phyloP scores from a whole-genome alignment of 1,284 basidiomycete species.

The Rhodofomes roseus region DNA sequence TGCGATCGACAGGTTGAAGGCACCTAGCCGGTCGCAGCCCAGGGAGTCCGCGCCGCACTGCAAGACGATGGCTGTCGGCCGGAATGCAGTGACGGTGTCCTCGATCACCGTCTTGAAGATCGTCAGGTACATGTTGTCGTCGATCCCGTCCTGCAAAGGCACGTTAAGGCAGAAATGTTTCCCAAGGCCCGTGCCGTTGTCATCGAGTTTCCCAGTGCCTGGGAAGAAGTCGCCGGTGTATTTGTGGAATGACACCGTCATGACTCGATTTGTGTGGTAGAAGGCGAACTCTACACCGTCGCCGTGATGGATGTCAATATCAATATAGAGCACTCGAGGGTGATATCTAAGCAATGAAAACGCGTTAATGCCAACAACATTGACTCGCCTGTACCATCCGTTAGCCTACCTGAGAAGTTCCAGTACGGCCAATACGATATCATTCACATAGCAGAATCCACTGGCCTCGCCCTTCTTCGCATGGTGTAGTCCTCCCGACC shows the following conservation, averaged over 20 bases:
- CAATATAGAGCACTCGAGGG: slow-evolving; percentile 91
- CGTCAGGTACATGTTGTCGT: slow-evolving; percentile 94
- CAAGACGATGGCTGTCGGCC: slow-evolving; percentile 88
- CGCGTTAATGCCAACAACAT: background rate
- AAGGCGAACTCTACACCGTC: slow-evolving; percentile 98
- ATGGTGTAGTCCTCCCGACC: slow-evolving; percentile 95
- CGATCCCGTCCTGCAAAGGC: slow-evolving; percentile 93
- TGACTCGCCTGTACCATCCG: background rate
- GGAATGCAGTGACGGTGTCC: slow-evolving; percentile 88
- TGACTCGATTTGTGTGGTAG: slow-evolving; percentile 95
- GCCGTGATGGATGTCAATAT: slow-evolving; percentile 97
- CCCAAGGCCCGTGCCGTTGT: slow-evolving; percentile 82
- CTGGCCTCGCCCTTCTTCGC: slow-evolving; percentile 95
- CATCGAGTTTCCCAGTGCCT: slow-evolving; percentile 90
- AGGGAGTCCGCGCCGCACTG: slow-evolving; percentile 98
- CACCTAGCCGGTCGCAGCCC: slow-evolving; percentile 91
- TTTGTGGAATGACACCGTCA: slow-evolving; percentile 99
- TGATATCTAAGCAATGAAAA: slow-evolving; percentile 56
- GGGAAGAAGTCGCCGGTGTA: slow-evolving; percentile 99
- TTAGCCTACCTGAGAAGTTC: slow-evolving; percentile 77
- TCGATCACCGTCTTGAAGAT: slow-evolving; percentile 97
- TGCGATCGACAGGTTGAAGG: slow-evolving; percentile 99
- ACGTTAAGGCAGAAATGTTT: slow-evolving; percentile 98
- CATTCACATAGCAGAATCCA: slow-evolving; percentile 96
- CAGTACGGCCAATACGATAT: slow-evolving; percentile 92